Evolutionary conservation across 2,329 filamentous ascomycete genomes (phyloP).

Genomic region (Phyllosticta citriasiana): DNA sequence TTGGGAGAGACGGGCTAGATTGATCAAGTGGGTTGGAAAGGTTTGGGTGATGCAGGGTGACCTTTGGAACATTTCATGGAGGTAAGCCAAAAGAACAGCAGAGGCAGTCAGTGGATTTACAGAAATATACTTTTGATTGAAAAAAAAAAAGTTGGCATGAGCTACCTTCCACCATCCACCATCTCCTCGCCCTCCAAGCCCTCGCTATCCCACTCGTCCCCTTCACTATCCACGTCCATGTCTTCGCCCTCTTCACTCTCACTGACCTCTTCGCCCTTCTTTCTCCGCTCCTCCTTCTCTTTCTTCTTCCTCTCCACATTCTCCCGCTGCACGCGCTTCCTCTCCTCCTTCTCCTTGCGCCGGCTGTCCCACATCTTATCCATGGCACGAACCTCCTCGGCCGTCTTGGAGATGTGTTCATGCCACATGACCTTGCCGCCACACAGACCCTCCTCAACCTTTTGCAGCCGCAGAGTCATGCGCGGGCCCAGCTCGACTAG

Average conservation of each 20-base stretch:
- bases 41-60: too few relatives aligned
- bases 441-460: constrained; percentile 92
- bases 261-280: constrained; percentile 29
- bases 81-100: too few relatives aligned
- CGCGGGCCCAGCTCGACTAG: constrained; percentile 85
- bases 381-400: constrained; percentile 64
- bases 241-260: constrained; percentile 35
- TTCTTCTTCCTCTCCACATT: constrained; percentile 83
- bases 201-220: constrained; percentile 41
- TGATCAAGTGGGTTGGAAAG: too few relatives aligned
- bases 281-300: constrained; percentile 43
- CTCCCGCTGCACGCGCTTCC: constrained; percentile 73
- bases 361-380: constrained; percentile 75
- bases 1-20: too few relatives aligned
- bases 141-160: background rate
- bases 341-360: constrained; percentile 68
- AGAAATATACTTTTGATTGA: background rate
- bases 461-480: constrained; percentile 79
- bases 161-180: constrained; percentile 4
- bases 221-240: constrained; percentile 30
- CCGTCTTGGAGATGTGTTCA: constrained; percentile 80
- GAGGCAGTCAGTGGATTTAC: background rate
- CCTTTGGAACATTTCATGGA: background rate
- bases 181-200: constrained; percentile 34
- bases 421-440: constrained; percentile 94